Conservation (phyloP, 108 stramenopile species). For the Cyclotella atomus region DNA sequence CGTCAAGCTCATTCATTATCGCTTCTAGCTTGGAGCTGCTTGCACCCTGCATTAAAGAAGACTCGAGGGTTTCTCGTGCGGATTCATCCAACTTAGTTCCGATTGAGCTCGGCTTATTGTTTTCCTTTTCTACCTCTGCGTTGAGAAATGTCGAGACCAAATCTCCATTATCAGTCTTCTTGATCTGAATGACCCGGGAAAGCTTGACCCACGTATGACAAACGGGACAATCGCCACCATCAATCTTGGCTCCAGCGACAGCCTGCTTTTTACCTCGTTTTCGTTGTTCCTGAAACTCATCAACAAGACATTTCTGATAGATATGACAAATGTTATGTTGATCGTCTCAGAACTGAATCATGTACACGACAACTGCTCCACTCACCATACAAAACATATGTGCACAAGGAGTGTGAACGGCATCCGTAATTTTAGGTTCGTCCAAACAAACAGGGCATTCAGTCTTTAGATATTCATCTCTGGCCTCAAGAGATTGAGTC, state of each 20-base stretch:
- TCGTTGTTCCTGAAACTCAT: slow-evolving; percentile 41
- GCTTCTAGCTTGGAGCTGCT: slow-evolving; percentile 76
- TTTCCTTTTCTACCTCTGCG: slow-evolving; percentile 12
- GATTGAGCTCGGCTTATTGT: slow-evolving; percentile 5
- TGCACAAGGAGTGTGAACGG: slow-evolving; percentile 81
- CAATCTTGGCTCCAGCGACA: slow-evolving; percentile 9
- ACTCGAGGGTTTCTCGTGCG: slow-evolving; percentile 69
- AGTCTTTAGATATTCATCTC: slow-evolving; percentile 58
- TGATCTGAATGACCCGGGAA: slow-evolving; percentile 58
- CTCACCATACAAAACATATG: slow-evolving; percentile 88
- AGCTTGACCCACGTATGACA: slow-evolving; percentile 65
- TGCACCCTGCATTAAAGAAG: slow-evolving; percentile 59
- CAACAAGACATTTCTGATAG: slow-evolving; percentile 60
- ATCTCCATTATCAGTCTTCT: slow-evolving; percentile 54
- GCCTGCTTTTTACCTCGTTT: slow-evolving; percentile 24
- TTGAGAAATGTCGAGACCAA: slow-evolving; percentile 46
- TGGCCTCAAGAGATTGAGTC: slow-evolving; percentile 55
- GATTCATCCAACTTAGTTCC: slow-evolving; percentile 30
- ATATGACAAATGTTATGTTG: too few relatives aligned
- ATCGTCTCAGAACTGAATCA: too few relatives aligned
- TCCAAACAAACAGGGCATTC: slow-evolving; percentile 89
- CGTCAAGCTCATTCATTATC: slow-evolving; percentile 71
- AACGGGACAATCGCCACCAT: slow-evolving; percentile 68
- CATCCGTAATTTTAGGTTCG: slow-evolving; percentile 58
- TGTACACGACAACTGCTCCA: too few relatives aligned